Base-by-base conservation (phyloP, 2,329 filamentous ascomycete species). In the Cladophialophora immunda region DNA sequence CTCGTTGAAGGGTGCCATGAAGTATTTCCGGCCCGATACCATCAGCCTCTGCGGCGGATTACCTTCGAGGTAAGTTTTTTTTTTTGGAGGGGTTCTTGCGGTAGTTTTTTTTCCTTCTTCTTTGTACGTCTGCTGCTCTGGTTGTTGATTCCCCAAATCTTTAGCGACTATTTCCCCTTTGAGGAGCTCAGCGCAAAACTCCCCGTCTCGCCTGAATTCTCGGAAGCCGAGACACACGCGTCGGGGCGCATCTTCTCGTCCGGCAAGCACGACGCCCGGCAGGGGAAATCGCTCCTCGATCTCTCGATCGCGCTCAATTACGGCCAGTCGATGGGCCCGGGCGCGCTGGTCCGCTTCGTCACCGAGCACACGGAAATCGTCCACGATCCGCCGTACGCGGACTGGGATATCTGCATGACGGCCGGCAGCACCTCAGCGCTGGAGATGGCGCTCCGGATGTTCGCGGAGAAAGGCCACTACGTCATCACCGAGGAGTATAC, bases 361-460 rank as follows among this genome's bases (percentile, higher is more conserved):
- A 96, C 94, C 0, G 95, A 99, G 82, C 95, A 98, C 80, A 97
- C 94, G 0, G 94, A 99, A 81, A 88, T 98, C 64, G 89, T 97
- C 17, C 92, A 93, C 78, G 85, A 88, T 68, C 94, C 94, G 17
- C 92, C 92, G 0, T 98, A 98, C 77, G 86, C 89, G 19, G 94
- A 99, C 81, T 99, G 95, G 95, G 85, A 87, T 70, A 92, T 92
- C 74, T 90, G 89, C 62, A 85, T 97, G 81, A 94, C 90, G 2
- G 87, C 94, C 47, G 95, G 94, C 61, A 95, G 90, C 79, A 98
- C 95, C 0, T 92, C 89, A 27, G 90, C 92, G 0, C 86, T 97
- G 71, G 95, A 98, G 75, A 90, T 94, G 79, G 85, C 91, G 1
- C 82, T 97, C 53, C 88, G 95, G 61, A 91, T 97, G 85, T 89